These are phyloP conservation scores for Xylariaceae sp. DNA, from an alignment of 2,329 filamentous ascomycete species.

Conservation along the genomic window DNA sequence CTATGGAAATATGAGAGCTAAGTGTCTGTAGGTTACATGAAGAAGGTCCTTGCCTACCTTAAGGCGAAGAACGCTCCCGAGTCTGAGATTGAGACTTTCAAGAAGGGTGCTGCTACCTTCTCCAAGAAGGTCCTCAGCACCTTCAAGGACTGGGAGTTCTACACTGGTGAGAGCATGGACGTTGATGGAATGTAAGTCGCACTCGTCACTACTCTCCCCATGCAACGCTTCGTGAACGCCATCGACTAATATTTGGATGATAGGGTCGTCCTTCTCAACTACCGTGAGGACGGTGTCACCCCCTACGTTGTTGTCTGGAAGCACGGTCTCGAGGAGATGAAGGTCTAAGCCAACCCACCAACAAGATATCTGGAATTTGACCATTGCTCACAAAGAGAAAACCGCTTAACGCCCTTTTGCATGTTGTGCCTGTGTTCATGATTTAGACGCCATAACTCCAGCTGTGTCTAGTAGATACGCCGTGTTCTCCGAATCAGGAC, in stretches of 20 bases:
- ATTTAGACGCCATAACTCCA: conserved; percentile 8
- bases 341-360: conserved; percentile 62
- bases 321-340: conserved; percentile 81
- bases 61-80: conserved; percentile 56
- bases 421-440: conserved; percentile 20
- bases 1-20: conserved; percentile 4
- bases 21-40: conserved; percentile 69
- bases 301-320: conserved; percentile 92
- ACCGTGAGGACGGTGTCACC: conserved; percentile 91
- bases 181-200: conserved; percentile 80
- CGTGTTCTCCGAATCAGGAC: conserved; percentile 18
- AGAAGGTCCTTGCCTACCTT: conserved; percentile 70
- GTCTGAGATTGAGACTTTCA: conserved; percentile 70
- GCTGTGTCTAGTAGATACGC: conserved; percentile 20
- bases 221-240: neutral
- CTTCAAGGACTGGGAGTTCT: conserved; percentile 97
- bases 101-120: conserved; percentile 66
- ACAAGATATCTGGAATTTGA: conserved; percentile 3
- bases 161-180: conserved; percentile 87
- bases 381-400: conserved; percentile 6
- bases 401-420: conserved; percentile 19
- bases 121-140: conserved; percentile 75
- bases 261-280: conserved; percentile 89
- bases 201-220: neutral
- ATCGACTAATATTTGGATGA: conserved; percentile 14